Evolutionary conservation across 129 eudicot species (phyloP).

Genomic region (Ambrosia artemisiifolia): DNA sequence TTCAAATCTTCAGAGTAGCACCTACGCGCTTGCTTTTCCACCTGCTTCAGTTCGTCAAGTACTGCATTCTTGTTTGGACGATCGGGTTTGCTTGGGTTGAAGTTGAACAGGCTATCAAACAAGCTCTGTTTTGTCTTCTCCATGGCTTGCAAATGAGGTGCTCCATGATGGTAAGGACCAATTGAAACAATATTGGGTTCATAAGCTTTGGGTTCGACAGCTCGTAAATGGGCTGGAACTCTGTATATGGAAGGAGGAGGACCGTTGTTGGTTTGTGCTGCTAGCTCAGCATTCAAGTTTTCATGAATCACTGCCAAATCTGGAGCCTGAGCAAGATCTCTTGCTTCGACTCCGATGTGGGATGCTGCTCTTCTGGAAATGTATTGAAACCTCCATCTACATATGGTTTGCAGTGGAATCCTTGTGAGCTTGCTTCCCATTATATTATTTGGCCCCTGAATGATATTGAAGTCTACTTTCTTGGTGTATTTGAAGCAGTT

Average conservation of each 20-base stretch:
- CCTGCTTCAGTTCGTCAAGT: background rate
- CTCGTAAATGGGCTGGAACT: slow-evolving; percentile 19
- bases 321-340: background rate
- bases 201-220: slow-evolving; percentile 31
- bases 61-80: slow-evolving; percentile 9
- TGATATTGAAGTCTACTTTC: background rate
- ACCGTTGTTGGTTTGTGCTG: slow-evolving; percentile 1
- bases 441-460: background rate
- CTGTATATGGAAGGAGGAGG: slow-evolving; percentile 35
- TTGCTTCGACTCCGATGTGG: background rate
- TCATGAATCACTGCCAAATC: slow-evolving; percentile 23
- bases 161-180: slow-evolving; percentile 43
- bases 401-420: background rate
- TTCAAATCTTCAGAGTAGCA: slow-evolving; percentile 27
- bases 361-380: background rate
- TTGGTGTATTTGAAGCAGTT: background rate
- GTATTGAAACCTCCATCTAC: background rate
- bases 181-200: slow-evolving; percentile 36
- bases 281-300: slow-evolving; percentile 18
- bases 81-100: slow-evolving; percentile 11
- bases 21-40: slow-evolving; percentile 27
- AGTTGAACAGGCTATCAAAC: slow-evolving; percentile 29
- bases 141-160: slow-evolving; percentile 22
- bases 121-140: slow-evolving; percentile 24
- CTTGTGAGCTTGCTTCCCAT: slow-evolving; percentile 9